phyloP scores from a whole-genome alignment of 2,329 filamentous ascomycete species.

The Mycocentrospora acerina region DNA sequence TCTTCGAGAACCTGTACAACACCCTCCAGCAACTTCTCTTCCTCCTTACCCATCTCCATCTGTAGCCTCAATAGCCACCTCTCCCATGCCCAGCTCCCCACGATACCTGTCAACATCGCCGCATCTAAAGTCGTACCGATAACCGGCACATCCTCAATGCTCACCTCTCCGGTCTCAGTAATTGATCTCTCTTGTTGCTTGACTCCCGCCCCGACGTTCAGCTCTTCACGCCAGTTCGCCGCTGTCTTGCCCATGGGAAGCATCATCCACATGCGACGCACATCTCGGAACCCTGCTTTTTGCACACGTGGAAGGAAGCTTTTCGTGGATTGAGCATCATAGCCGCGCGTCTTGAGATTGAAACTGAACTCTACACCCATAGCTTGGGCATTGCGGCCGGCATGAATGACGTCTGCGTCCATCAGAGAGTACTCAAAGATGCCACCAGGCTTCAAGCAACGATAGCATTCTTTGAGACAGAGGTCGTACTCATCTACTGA shows the following conservation, averaged over 20 bases:
- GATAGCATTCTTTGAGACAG: slow-evolving; percentile 81
- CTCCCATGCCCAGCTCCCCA: slow-evolving; percentile 92
- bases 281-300: slow-evolving; percentile 73
- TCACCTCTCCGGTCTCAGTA: slow-evolving; percentile 35
- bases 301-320: slow-evolving; percentile 74
- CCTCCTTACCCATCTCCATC: slow-evolving; percentile 75
- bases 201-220: slow-evolving; percentile 36
- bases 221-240: slow-evolving; percentile 40
- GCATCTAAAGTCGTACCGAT: slow-evolving; percentile 61
- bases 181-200: slow-evolving; percentile 40
- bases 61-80: slow-evolving; percentile 90
- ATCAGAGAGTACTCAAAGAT: slow-evolving; percentile 89
- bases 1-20: slow-evolving; percentile 62
- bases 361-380: slow-evolving; percentile 91
- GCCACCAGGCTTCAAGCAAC: slow-evolving; percentile 88
- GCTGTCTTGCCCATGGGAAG: slow-evolving; percentile 71
- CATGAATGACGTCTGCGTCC: slow-evolving; percentile 86
- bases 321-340: slow-evolving; percentile 82
- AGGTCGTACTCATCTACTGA: slow-evolving; percentile 80
- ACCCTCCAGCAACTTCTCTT: slow-evolving; percentile 55
- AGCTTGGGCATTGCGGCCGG: slow-evolving; percentile 75
- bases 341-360: slow-evolving; percentile 83
- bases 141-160: slow-evolving; percentile 28
- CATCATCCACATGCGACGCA: slow-evolving; percentile 85
- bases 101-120: slow-evolving; percentile 75